A percentile compares a stretch with the other conserved stretches of the same genome.
These are phyloP conservation scores for Trichoderma erinaceum DNA, from an alignment of 495 filamentous ascomycete genomes.

Conservation along the genomic window DNA sequence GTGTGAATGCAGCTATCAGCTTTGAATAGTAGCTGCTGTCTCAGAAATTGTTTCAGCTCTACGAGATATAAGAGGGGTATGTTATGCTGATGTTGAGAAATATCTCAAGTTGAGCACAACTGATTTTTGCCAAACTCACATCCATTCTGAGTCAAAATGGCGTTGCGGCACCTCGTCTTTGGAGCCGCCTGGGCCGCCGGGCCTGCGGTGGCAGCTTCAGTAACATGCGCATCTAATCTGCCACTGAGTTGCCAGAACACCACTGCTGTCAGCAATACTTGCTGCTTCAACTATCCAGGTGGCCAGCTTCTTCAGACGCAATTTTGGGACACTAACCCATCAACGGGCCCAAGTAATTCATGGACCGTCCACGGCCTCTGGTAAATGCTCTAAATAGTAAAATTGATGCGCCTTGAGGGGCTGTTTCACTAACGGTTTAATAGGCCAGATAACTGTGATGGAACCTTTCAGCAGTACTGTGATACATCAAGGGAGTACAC, in stretches of 20 bases:
- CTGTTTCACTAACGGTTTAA: background rate
- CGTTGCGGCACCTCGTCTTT: background rate
- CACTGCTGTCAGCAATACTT: background rate
- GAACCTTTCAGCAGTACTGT: conserved; percentile 63
- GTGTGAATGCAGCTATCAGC: background rate
- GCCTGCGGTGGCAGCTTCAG: background rate
- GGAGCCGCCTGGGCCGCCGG: background rate
- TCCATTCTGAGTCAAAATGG: background rate
- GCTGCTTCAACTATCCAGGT: background rate
- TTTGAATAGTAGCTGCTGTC: background rate
- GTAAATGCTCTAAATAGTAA: background rate
- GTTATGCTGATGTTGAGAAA: background rate
- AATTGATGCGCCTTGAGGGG: background rate
- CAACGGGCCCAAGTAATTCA: background rate
- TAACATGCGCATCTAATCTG: background rate
- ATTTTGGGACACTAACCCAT: background rate
- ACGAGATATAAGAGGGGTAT: background rate
- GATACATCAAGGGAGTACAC: conserved; percentile 56
- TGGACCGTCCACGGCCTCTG: background rate
- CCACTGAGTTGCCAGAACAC: background rate
- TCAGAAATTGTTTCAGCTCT: background rate
- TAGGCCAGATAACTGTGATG: conserved; percentile 70
- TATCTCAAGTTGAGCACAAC: background rate
- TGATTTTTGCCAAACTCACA: background rate
- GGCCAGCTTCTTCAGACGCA: background rate